Evolutionary conservation across 2,329 filamentous ascomycete genomes (phyloP), one percentile per base, ranked within the genome.

Genomic region (Cladosporium sp.): DNA sequence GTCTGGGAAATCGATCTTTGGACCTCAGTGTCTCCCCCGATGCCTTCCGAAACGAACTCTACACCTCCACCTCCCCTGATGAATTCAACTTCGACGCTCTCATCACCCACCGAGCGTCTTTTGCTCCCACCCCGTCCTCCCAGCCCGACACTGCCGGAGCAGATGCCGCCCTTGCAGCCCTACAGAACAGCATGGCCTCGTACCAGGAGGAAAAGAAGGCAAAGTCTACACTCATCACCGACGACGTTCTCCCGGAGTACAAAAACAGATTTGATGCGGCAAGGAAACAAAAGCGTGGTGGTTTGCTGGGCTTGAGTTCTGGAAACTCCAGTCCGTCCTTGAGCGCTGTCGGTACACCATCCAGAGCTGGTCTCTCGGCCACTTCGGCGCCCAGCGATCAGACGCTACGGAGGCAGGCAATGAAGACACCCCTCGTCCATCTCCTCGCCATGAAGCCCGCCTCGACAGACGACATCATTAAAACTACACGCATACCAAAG

Each of bases 171-270:
- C 67, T 84, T 66, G 79, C 79, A 49, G 76, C 74, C 37, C 71
- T 85, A 50, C 77, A 82, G 66, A 79, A 74, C 64, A 82, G 74
- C 61, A 72, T 85, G 65, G 81, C 76, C 55, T 77, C 78, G 18
- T 75, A 80, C 48, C 74, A 82, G 62, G 74, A 82, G 62, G 75
- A 81, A 58, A 83, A 82, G 67, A 76, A 82, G 66, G 80, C 80
- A 35, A 81, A 80, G 65, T 62, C 66, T 28, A 56, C 64, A 41
- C 66, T 64, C 54, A 65, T 67, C 43, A 63, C 59, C 56, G 62
- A 54, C 43, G 58, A 69, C 13, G 64, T 73, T 31, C 52, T 66
- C 31, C 57, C 59, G 8, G 67, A 68, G 53, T 70, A 70, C 46
- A 67, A 65, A 56, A 62, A 61, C 43, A 60, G 65, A 13, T 66